Base-by-base conservation (phyloP, 169 alveolate species). In the Cryptosporidium ryanae region DNA sequence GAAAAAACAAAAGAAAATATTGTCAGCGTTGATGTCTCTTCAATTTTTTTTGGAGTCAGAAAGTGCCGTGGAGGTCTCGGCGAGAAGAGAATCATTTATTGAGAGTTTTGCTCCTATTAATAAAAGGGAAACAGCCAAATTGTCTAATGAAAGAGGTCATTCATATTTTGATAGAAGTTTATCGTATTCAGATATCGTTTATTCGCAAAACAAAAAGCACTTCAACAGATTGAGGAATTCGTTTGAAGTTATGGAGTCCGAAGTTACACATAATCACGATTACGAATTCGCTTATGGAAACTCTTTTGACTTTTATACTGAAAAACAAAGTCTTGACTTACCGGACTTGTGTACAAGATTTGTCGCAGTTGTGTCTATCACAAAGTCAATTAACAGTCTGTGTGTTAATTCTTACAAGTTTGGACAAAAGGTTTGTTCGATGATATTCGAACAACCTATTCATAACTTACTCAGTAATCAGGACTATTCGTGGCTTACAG, bases 401-500 rank as follows among this genome's bases (percentile, higher is more conserved):
- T 55, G 65, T 59, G 70, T 57, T 44, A 76, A 76, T 61, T 59
- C 87, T 18, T 76, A 76, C 29, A 76, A 59, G 13, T 76, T 76
- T 55, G 87, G 66, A 38, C 68, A 76, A 18, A 55, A 59, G 27
- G 71, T 76, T 46, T 76, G 87, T 25, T 55, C 87, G 2, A 76
- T 59, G 71, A 31, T 76, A 21, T 76, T 76, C 23, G 87, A 76
- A 34, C 55, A 18, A 34, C 76, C 68, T 55, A 76, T 76, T 13
- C 87, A 76, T 31, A 76, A 76, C 23, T 55, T 76, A 13, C 32
- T 61, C 18, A 76, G 71, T 18, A 76, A 46, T 76, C 44, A 44
- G 21, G 87, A 76, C 27, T 43, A 59, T 43, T 49, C 68, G 8
- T 76, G 87, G 87, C 64, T 76, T 25, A 76, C 87, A 38, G 87